Evolutionary conservation across 306 rosid species (phyloP).

Genomic region (Acacia acuminata): DNA sequence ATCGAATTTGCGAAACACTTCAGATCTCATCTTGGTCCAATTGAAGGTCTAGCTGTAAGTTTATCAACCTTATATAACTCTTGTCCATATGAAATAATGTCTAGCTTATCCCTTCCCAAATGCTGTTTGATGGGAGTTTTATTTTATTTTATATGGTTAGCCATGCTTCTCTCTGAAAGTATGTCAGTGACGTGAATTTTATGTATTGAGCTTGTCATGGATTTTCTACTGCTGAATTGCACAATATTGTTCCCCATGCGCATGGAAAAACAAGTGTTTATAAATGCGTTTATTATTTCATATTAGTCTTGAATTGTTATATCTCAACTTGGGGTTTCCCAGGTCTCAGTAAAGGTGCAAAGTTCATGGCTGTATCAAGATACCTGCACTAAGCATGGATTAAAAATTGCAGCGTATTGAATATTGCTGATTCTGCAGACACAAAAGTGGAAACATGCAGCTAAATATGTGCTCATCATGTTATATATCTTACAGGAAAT

Average conservation of each 20-base stretch:
- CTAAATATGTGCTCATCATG: neutral
- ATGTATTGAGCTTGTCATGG: slow-evolving; percentile 6
- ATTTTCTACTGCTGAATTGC: neutral
- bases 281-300: neutral
- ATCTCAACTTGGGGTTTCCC: neutral
- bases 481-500: neutral
- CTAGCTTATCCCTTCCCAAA: slow-evolving; percentile 28
- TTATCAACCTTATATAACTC: slow-evolving; percentile 24
- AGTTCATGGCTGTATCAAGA: neutral
- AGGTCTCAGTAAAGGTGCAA: neutral
- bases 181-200: neutral
- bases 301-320: neutral
- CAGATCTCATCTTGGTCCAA: slow-evolving; percentile 96
- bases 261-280: neutral
- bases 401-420: neutral
- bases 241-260: neutral
- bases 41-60: slow-evolving; percentile 94
- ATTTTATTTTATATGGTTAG: neutral
- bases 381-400: neutral
- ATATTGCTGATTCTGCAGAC: neutral
- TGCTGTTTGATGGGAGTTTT: slow-evolving; percentile 4
- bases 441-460: neutral
- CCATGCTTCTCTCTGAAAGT: neutral
- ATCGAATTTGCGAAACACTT: slow-evolving; percentile 98
- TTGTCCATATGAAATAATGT: slow-evolving; percentile 11